Base-by-base conservation (phyloP, 352 stramenopile genomes). In the Phytophthora boehmeriae region DNA sequence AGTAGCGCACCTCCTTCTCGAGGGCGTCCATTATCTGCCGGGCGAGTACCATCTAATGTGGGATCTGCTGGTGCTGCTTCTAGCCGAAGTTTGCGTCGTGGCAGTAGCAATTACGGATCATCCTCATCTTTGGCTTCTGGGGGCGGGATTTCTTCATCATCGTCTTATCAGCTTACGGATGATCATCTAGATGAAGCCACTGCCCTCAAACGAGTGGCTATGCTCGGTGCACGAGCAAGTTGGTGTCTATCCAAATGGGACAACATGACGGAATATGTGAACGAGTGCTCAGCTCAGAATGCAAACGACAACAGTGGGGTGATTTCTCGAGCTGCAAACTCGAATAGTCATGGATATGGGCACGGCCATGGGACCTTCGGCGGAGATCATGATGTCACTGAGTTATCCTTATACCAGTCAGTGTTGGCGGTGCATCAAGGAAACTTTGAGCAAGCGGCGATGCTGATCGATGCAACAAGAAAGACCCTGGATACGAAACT, bases 371-470 rank as follows among this genome's bases (percentile, higher is more conserved):
- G 68, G 4, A 61, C 66, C 8, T 77, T 77, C 14, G 68, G 68
- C 30, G 68, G 55, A 2, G 64, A 73, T 59, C 54, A 74, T 59
- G 68, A 77, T 23, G 68, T 71, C 20, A 87, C 73, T 4, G 77
- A 89, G 41, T 41, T 83, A 6, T 75, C 80, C 11, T 35, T 95
- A 25, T 96, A 90, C 51, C 78, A 85, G 32, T 88, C 97, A 2
- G 93, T 99, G 19, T 74, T 99, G 35, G 88, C 97, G 6, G 91
- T 99, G 45, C 87, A 99, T 36, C 74, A 97, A 61, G 88, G 93
- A 17, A 83, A 98, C 46, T 99, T 98, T 71, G 83, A 90, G 8
- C 73, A 88, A 30, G 97, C 97, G 2, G 78, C 81, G n/a, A 75
- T 78, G 28, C 87, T 95, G 22, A 98, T 99, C 54, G 96, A 99